phyloP scores from a whole-genome alignment of 371 early-diverging fungal species.

The Mucor piriformis region DNA sequence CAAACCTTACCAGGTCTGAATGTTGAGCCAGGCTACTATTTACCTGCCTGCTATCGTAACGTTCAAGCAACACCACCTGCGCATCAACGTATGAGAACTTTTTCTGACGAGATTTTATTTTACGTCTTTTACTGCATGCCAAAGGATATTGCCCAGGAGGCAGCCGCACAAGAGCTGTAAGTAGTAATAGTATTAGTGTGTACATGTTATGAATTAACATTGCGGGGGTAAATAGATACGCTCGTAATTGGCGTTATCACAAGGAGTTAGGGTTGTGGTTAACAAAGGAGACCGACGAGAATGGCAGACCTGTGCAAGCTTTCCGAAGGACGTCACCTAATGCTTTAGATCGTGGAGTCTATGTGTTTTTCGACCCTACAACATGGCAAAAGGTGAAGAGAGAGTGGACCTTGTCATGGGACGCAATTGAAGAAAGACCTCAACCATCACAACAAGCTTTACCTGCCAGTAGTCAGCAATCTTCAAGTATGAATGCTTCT shows the following conservation, averaged over 20 bases:
- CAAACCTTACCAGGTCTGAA: constrained; percentile 50
- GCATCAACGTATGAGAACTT: constrained; percentile 67
- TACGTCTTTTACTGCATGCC: constrained; percentile 95
- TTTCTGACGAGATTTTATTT: constrained; percentile 91
- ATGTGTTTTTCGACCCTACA: constrained; percentile 84
- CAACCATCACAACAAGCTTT: constrained; percentile 28
- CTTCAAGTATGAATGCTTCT: constrained; percentile 12
- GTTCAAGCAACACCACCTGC: constrained; percentile 73
- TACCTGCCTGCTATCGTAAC: constrained; percentile 73
- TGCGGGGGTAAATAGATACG: constrained; percentile 62
- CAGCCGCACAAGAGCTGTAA: constrained; percentile 90
- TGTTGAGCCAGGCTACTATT: constrained; percentile 75
- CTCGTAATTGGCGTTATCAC: constrained; percentile 91
- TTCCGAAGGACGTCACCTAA: constrained; percentile 49
- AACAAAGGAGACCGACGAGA: constrained; percentile 61
- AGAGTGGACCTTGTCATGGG: constrained; percentile 81
- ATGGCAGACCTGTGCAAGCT: constrained; percentile 30
- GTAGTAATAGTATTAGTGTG: constrained; percentile 3
- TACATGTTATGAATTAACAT: no score
- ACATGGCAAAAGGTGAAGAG: constrained; percentile 82
- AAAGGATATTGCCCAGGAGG: constrained; percentile 84
- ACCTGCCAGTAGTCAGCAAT: constrained; percentile 3
- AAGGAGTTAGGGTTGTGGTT: constrained; percentile 87
- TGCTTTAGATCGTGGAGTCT: constrained; percentile 77
- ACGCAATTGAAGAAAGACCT: constrained; percentile 80